phyloP scores from a whole-genome alignment of 2,329 filamentous ascomycete genomes.

The Acephala macrosclerotiorum region DNA sequence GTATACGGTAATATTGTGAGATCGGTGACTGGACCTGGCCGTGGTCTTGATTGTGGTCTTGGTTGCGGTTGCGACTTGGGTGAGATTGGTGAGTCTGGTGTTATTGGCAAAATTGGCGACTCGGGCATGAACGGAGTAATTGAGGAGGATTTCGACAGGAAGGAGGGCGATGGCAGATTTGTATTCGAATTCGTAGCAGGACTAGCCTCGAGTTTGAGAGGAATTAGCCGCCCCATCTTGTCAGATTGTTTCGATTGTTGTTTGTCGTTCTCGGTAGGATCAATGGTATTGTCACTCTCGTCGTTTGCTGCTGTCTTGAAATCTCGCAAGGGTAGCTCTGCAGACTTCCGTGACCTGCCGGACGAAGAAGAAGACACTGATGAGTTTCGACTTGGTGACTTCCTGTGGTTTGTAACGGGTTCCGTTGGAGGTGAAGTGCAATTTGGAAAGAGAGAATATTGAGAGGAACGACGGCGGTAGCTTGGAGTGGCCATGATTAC shows the following conservation, averaged over 20 bases:
- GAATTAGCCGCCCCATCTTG: conserved; percentile 33
- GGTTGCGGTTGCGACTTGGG: conserved; percentile 9
- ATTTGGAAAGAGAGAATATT: conserved; percentile 31
- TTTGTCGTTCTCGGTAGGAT: conserved; percentile 11
- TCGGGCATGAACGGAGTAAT: conserved; percentile 15
- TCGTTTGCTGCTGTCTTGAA: neutral
- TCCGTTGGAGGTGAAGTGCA: conserved; percentile 22
- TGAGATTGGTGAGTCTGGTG: conserved; percentile 13
- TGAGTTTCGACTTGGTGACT: neutral
- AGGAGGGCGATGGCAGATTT: conserved; percentile 9
- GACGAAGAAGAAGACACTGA: conserved; percentile 2
- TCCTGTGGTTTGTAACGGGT: conserved; percentile 2
- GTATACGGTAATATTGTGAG: conserved; percentile 38
- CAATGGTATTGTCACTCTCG: conserved; percentile 17
- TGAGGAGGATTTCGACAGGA: conserved; percentile 7
- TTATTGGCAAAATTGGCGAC: conserved; percentile 9
- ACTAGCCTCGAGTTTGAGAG: conserved; percentile 27
- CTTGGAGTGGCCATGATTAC: conserved; percentile 16
- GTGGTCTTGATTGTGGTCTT: conserved; percentile 17
- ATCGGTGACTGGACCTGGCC: conserved; percentile 31
- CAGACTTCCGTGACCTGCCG: neutral
- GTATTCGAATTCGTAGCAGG: conserved; percentile 16
- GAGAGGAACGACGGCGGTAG: conserved; percentile 19
- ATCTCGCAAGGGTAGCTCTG: conserved; percentile 6
- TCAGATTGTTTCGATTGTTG: conserved; percentile 14